Percentiles rank a stretch among this genome's conserved stretches.
These are phyloP conservation scores for Fabrea salina DNA, from an alignment of 169 alveolate genomes.

Conservation along the genomic window DNA sequence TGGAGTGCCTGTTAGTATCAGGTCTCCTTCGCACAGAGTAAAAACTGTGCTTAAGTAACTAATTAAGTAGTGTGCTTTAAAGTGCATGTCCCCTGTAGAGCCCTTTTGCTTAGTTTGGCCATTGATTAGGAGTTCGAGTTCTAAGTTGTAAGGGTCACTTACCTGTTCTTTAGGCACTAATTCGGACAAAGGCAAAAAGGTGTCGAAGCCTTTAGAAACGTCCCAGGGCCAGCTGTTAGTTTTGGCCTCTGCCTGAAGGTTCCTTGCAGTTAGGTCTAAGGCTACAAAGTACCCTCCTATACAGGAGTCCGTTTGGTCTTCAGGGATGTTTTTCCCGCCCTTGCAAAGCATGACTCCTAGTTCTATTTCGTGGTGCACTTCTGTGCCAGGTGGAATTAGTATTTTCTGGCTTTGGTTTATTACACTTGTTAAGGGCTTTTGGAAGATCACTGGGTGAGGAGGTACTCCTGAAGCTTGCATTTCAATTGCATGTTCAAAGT, in stretches of 20 bases:
- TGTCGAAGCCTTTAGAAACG: constrained; percentile 48
- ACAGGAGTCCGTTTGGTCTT: constrained; percentile 44
- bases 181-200: constrained; percentile 39
- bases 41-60: constrained; percentile 46
- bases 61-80: constrained; percentile 45
- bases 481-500: constrained; percentile 54
- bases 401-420: constrained; percentile 20
- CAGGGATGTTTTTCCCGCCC: constrained; percentile 31
- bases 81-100: constrained; percentile 58
- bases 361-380: constrained; percentile 56
- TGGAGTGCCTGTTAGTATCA: constrained; percentile 73
- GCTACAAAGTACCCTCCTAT: constrained; percentile 46
- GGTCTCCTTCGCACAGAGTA: constrained; percentile 73
- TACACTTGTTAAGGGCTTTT: constrained; percentile 34
- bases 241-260: constrained; percentile 33
- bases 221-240: constrained; percentile 52
- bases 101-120: constrained; percentile 40
- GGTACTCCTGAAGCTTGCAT: constrained; percentile 42
- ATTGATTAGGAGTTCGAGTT: constrained; percentile 36
- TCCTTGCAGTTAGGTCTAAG: constrained; percentile 46
- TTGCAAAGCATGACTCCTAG: constrained; percentile 38
- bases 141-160: constrained; percentile 38
- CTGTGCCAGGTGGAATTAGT: constrained; percentile 12
- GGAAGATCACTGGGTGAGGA: constrained; percentile 44
- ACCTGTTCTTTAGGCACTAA: constrained; percentile 31